Base-by-base conservation (phyloP, 1,139 yeast species). In the Yamadazyma triangularis region DNA sequence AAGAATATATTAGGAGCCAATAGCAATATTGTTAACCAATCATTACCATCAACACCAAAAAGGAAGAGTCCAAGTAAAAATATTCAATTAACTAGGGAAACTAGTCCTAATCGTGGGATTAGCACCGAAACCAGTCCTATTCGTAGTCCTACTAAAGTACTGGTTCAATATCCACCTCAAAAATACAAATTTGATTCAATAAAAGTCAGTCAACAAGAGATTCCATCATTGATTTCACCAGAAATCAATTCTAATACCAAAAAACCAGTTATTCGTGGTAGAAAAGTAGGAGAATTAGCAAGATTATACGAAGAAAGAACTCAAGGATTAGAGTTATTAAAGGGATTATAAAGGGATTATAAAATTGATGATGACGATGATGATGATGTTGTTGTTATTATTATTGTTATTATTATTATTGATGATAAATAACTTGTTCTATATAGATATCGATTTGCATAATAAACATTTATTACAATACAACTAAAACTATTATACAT, bases 281-380 rank as follows among this genome's bases (percentile, higher is more conserved):
- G 73, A 26, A 75, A 71, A 50, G 82, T 76, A 2, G 67, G 76
- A 13, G 73, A 71, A 46, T 58, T 76, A 36, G 77, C 81, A 6
- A 67, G 62, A 34, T 50, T 76, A 31, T 76, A 70, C 42, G 82
- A 76, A 45, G 80, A 76, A 45, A 57, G 81, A 41, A 52, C 71
- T 12, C 67, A 70, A 43, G 80, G 78, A 4, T 52, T 74, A 31
- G 71, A 71, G 39, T 58, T 73, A 19, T 56, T 75, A 38, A 58
- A 61, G 33, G 53, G 56, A 25, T 53, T 66, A 56, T 59, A 48
- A n/a, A n/a, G n/a, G n/a, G n/a, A n/a, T n/a, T n/a, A n/a, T n/a
- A n/a, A n/a, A n/a, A n/a, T n/a, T n/a, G n/a, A n/a, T n/a, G n/a
- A n/a, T n/a, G n/a, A n/a, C n/a, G n/a, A n/a, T n/a, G n/a, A n/a